phyloP scores from a whole-genome alignment of 2,329 filamentous ascomycete genomes.

The Sporothrix pallida region DNA sequence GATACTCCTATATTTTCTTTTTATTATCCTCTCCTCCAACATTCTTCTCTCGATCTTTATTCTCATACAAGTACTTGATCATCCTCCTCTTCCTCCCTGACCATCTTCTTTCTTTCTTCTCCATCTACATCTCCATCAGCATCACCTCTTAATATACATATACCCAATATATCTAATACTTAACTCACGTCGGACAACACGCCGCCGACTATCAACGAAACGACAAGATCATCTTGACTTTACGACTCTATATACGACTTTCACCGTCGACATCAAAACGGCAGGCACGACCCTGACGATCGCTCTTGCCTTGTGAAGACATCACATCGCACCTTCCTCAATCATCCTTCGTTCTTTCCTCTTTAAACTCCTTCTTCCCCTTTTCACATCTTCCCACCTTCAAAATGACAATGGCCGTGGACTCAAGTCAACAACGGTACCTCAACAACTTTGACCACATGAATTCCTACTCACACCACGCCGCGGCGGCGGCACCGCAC shows the following conservation, averaged over 20 bases:
- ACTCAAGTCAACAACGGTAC: conserved; percentile 82
- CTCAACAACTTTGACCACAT: conserved; percentile 81
- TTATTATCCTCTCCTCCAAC: neutral
- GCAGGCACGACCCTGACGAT: conserved; percentile 24
- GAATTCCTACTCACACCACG: conserved; percentile 67
- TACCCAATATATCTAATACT: neutral
- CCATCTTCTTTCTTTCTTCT: conserved; percentile 1
- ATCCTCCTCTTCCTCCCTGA: neutral
- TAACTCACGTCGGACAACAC: conserved; percentile 7
- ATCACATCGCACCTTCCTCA: conserved; percentile 4
- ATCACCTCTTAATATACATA: neutral
- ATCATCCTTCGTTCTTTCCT: neutral
- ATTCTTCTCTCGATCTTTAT: neutral
- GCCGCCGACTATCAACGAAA: neutral
- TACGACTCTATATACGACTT: neutral
- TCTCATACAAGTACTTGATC: neutral
- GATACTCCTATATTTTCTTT: neutral
- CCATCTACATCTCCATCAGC: neutral
- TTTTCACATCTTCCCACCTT: conserved; percentile 3
- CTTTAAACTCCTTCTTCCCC: neutral
- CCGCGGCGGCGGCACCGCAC: conserved; percentile 57
- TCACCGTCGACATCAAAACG: neutral
- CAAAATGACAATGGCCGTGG: conserved; percentile 94
- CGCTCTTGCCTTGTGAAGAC: neutral
- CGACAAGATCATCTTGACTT: neutral